phyloP scores from a whole-genome alignment of 2,329 filamentous ascomycete species.

The Endocalyx cinctus region DNA sequence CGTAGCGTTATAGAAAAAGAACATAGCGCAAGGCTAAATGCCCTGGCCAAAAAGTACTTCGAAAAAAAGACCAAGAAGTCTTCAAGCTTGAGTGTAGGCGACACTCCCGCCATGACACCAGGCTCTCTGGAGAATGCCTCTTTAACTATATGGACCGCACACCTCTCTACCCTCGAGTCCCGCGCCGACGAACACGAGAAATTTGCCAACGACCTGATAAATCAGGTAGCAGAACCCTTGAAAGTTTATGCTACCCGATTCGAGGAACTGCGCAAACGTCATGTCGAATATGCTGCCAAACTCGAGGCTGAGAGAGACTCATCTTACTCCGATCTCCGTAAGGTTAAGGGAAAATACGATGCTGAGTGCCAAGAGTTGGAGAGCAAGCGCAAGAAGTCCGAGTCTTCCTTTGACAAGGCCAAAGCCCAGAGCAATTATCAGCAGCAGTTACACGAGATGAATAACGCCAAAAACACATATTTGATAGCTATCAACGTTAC shows the following conservation, averaged over 20 bases:
- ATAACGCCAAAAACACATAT: conserved; percentile 98
- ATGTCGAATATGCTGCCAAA: conserved; percentile 82
- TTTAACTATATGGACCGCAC: conserved; percentile 93
- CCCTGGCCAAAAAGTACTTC: conserved; percentile 91
- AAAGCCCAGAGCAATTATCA: conserved; percentile 91
- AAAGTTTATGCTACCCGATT: conserved; percentile 70
- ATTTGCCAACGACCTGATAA: conserved; percentile 72
- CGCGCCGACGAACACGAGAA: conserved; percentile 85
- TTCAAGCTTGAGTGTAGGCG: conserved; percentile 83
- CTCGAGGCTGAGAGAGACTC: conserved; percentile 84
- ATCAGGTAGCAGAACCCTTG: conserved; percentile 80
- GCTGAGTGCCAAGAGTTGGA: conserved; percentile 91
- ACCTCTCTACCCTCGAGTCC: conserved; percentile 83
- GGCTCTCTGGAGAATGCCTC: conserved; percentile 95
- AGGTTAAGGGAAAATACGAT: conserved; percentile 92
- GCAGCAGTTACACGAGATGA: conserved; percentile 90
- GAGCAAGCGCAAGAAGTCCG: conserved; percentile 87
- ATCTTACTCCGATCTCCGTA: conserved; percentile 79
- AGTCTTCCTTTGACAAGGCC: conserved; percentile 87
- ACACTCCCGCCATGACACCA: conserved; percentile 87
- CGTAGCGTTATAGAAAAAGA: conserved; percentile 93
- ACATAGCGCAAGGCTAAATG: conserved; percentile 82
- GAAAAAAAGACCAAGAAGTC: conserved; percentile 94
- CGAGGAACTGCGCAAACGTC: conserved; percentile 88
- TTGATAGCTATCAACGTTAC: conserved; percentile 93